Base-by-base conservation (phyloP, 345 rosid species). In the Eutrema yunnanense region DNA sequence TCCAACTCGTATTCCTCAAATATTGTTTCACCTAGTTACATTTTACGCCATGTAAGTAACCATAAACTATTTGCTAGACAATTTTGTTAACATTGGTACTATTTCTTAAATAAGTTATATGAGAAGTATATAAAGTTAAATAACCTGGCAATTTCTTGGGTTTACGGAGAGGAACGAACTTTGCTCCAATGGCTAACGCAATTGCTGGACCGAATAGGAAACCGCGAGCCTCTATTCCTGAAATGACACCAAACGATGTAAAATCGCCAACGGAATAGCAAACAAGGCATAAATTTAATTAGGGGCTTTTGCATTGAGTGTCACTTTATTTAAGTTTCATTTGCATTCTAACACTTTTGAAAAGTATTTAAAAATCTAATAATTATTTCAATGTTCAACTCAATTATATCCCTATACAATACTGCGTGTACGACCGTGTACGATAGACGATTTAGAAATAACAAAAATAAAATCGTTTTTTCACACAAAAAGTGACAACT, bases 201-300 rank as follows among this genome's bases (percentile, higher is more conserved):
- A 92, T 92, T 34, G 99, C 90, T 77, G 97, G 94, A 52, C 98
- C 99, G 34, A 95, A 95, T 22, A 95, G 79, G 69, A 95, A 95
- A 41, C 99, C 99, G 4, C 99, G 86, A 47, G 99, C 98, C 76
- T 95, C 99, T 62, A 95, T 85, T 52, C 99, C 99, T 95, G 87
- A 42, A 72, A 62, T 47, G 54, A 40, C 29, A 36, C 3, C 44
- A 52, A 32, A 33, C 44, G 14, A 0, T 40, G 4, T 27, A 4
- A 61, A 11, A 10, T 44, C 9, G 54, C 11, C 62, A 57, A 38
- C 53, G 13, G n/a, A 33, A 29, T 32, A 72, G 41, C 33, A 54
- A 43, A 62, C 1, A 14, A 43, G 14, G 44, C 53, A 8, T 73
- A n/a, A 22, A 19, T 32, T 43, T 53, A 19, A 19, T 19, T 19